Evolutionary conservation across 257 asterid genomes (phyloP).

Genomic region (Nemophila menziesii): DNA sequence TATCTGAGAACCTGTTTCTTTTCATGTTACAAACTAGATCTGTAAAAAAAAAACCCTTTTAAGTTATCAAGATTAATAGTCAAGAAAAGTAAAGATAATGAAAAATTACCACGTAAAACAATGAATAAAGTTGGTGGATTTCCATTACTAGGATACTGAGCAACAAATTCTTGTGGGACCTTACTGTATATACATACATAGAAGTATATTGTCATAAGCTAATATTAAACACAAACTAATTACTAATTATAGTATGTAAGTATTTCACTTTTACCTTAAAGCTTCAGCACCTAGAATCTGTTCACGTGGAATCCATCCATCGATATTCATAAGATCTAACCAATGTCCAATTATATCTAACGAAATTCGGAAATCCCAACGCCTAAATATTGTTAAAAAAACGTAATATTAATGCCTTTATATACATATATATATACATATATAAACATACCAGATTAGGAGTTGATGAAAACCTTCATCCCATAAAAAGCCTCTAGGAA

Average conservation of each 20-base stretch:
- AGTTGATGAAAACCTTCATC: conserved; percentile 99
- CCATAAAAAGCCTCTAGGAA: conserved; percentile 97
- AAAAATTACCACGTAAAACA: conserved; percentile 56
- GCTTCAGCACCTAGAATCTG: conserved; percentile 98
- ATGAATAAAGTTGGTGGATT: conserved; percentile 90
- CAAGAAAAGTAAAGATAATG: conserved; percentile 1
- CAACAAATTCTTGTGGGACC: conserved; percentile 91
- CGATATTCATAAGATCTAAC: conserved; percentile 91
- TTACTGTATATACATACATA: conserved; percentile 51
- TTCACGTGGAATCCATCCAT: conserved; percentile 99
- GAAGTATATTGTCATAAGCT: conserved; percentile 11
- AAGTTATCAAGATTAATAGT: neutral
- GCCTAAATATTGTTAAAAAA: conserved; percentile 41
- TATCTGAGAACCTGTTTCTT: conserved; percentile 49
- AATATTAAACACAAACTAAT: conserved; percentile 6
- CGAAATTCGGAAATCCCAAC: conserved; percentile 84
- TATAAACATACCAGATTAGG: conserved; percentile 44
- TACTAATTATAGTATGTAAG: conserved; percentile 9
- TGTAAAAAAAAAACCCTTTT: conserved; percentile 20
- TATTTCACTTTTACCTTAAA: conserved; percentile 39
- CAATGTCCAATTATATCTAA: conserved; percentile 93
- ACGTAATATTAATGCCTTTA: neutral
- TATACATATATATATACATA: neutral
- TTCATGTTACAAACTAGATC: conserved; percentile 61
- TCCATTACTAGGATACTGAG: conserved; percentile 87